A percentile compares a stretch with the other conserved stretches of the same genome.
Conservation (phyloP, 495 filamentous ascomycete genomes). For the Tuber microsphaerosporum region DNA sequence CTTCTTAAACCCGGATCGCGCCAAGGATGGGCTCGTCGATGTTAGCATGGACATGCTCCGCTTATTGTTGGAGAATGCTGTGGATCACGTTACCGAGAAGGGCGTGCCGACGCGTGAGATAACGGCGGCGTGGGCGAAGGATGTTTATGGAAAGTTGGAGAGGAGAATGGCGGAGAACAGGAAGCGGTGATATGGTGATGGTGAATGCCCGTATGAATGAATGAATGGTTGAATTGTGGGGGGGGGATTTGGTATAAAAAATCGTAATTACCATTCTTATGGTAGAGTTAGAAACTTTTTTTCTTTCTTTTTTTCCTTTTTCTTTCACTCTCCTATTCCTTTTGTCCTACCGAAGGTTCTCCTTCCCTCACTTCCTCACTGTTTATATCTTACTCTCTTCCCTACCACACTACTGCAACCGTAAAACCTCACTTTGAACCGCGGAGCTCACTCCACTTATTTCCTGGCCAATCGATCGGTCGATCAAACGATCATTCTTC, state of each 20-base stretch:
- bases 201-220: slow-evolving; percentile 7
- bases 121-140: slow-evolving; percentile 53
- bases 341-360: not conserved
- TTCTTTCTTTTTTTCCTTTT: not conserved
- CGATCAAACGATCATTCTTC: not conserved
- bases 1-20: slow-evolving; percentile 70
- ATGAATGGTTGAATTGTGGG: not conserved
- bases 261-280: not conserved
- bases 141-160: slow-evolving; percentile 38
- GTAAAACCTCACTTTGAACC: not conserved
- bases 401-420: not conserved
- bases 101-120: slow-evolving; percentile 56
- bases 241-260: not conserved
- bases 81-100: slow-evolving; percentile 55
- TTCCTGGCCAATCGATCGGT: not conserved
- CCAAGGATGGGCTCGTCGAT: slow-evolving; percentile 51
- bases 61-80: slow-evolving; percentile 60
- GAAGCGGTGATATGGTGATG: slow-evolving; percentile 7
- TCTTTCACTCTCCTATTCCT: not conserved
- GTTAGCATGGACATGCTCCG: slow-evolving; percentile 59
- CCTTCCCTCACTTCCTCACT: not conserved
- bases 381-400: not conserved
- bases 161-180: slow-evolving; percentile 27
- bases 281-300: not conserved
- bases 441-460: not conserved